A percentile compares a stretch with the other conserved stretches of the same genome.
Evolutionary conservation across 2,329 filamentous ascomycete genomes (phyloP).

Genomic region (Camptophora hylomeconis): DNA sequence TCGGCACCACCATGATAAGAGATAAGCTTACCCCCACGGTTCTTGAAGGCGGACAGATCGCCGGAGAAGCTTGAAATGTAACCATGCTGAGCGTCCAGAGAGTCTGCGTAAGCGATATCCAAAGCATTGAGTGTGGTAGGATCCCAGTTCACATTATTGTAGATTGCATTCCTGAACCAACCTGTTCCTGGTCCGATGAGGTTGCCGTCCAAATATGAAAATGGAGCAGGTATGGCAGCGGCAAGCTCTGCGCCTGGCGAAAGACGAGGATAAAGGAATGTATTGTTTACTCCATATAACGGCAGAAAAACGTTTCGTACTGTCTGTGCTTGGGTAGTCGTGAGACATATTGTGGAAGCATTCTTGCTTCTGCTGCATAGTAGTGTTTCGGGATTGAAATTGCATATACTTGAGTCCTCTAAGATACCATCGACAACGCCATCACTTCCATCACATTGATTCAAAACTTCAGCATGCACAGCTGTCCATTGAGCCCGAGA

Average conservation of each 20-base stretch:
- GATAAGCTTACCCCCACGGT: constrained; percentile 29
- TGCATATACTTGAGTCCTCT: constrained; percentile 32
- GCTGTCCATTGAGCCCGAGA: constrained; percentile 25
- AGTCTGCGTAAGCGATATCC: constrained; percentile 24
- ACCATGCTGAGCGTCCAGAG: constrained; percentile 18
- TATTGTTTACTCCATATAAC: constrained; percentile 21
- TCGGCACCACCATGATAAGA: constrained; percentile 31
- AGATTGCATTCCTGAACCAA: constrained; percentile 33
- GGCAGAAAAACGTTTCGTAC: constrained; percentile 22
- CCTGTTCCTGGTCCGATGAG: no score
- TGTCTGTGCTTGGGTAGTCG: constrained; percentile 20
- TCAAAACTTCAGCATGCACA: constrained; percentile 35
- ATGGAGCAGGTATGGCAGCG: constrained; percentile 25
- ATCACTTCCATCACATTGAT: constrained; percentile 38
- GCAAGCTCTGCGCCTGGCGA: constrained; percentile 22
- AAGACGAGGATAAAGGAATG: constrained; percentile 23
- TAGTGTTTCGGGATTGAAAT: constrained; percentile 24
- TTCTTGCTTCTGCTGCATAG: constrained; percentile 9
- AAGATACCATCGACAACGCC: constrained; percentile 36
- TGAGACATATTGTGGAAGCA: constrained; percentile 18
- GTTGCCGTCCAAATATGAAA: no score
- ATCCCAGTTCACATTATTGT: constrained; percentile 27
- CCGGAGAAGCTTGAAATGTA: constrained; percentile 26
- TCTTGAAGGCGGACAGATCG: constrained; percentile 34
- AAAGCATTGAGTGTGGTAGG: constrained; percentile 25